A percentile compares a stretch with the other conserved stretches of the same genome.
Conservation (phyloP, 495 filamentous ascomycete species). For the Penicillium lividum region DNA sequence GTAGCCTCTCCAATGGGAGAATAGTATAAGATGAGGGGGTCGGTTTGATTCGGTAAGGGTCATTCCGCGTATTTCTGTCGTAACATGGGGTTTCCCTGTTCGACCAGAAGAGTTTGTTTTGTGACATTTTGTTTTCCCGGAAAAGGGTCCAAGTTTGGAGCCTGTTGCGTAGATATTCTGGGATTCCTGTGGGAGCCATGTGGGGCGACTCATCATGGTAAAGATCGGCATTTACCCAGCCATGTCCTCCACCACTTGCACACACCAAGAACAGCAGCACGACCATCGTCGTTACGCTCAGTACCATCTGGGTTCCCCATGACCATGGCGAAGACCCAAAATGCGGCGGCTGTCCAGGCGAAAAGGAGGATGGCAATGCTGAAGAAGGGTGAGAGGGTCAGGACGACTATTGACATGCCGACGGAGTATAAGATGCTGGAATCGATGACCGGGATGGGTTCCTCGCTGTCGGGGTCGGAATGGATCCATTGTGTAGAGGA, state of each 20-base stretch:
- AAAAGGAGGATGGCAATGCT: conserved; percentile 54
- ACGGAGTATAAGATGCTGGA: conserved; percentile 33
- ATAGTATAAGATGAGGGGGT: conserved; percentile 1
- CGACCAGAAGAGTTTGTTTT: neutral
- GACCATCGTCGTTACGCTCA: conserved; percentile 62
- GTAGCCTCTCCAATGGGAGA: neutral
- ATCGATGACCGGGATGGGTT: conserved; percentile 18
- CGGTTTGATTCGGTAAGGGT: conserved; percentile 2
- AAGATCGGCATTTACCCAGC: conserved; percentile 46
- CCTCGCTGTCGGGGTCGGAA: conserved; percentile 27
- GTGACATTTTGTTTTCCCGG: neutral
- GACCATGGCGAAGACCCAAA: conserved; percentile 64
- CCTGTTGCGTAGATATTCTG: neutral
- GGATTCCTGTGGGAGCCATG: neutral
- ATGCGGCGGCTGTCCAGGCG: conserved; percentile 61
- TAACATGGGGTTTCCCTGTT: neutral
- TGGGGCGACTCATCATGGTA: conserved; percentile 14
- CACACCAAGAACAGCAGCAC: conserved; percentile 60
- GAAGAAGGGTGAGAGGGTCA: conserved; percentile 56
- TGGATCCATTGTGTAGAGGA: conserved; percentile 38
- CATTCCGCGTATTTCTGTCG: conserved; percentile 2
- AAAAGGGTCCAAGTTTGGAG: neutral
- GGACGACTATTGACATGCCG: conserved; percentile 47
- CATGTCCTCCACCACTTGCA: conserved; percentile 63
- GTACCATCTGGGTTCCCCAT: conserved; percentile 65